phyloP scores from a whole-genome alignment of 2,329 filamentous ascomycete genomes.

The Xylariomycetidae sp. region DNA sequence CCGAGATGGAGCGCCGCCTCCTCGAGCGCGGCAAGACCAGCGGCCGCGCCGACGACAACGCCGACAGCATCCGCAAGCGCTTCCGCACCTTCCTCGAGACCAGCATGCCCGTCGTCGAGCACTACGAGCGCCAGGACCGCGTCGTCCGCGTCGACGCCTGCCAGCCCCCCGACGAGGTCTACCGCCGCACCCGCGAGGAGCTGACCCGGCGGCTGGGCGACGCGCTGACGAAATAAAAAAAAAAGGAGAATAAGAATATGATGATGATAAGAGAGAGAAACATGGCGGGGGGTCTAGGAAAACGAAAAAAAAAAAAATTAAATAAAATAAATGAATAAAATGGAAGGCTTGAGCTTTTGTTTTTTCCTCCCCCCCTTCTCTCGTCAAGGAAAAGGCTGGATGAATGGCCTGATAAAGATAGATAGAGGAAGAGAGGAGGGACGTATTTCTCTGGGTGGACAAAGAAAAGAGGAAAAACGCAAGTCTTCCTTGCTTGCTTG shows the following conservation, averaged over 20 bases:
- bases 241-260: neutral
- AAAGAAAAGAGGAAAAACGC: too few relatives aligned
- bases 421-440: too few relatives aligned
- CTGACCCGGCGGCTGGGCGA: constrained; percentile 46
- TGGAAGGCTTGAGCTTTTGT: too few relatives aligned
- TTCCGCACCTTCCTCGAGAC: constrained; percentile 93
- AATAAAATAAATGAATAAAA: too few relatives aligned
- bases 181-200: constrained; percentile 46
- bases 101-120: constrained; percentile 93
- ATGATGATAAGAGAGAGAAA: neutral
- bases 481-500: too few relatives aligned
- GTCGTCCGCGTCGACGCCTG: constrained; percentile 79
- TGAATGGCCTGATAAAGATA: too few relatives aligned
- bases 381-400: too few relatives aligned
- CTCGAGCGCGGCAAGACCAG: constrained; percentile 90
- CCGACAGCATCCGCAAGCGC: constrained; percentile 91
- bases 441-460: too few relatives aligned
- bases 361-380: too few relatives aligned
- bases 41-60: constrained; percentile 88
- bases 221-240: constrained; percentile 22
- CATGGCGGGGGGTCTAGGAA: constrained; percentile 1
- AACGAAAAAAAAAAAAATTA: neutral
- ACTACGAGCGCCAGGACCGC: constrained; percentile 70
- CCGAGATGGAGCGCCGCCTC: constrained; percentile 77
- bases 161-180: constrained; percentile 58